These are phyloP conservation scores for Nyssa sinensis DNA, from an alignment of 148 eudicot genomes.

Conservation along the genomic window DNA sequence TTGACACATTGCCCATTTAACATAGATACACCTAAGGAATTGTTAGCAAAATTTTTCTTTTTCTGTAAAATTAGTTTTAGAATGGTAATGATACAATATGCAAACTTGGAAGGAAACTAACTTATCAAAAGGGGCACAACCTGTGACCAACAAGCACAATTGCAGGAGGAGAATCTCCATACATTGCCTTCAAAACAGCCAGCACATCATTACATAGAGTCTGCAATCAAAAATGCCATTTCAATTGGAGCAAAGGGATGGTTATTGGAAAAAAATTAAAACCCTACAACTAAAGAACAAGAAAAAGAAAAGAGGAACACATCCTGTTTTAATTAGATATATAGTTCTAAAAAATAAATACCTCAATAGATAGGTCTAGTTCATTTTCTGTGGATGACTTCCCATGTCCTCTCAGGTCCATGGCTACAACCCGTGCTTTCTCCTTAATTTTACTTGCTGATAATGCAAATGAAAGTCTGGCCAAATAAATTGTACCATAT, in stretches of 20 bases:
- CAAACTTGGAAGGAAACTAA: background rate
- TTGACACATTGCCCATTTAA: background rate
- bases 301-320: background rate
- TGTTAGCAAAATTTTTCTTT: background rate
- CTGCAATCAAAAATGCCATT: slow-evolving; percentile 43
- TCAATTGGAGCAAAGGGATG: slow-evolving; percentile 5
- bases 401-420: slow-evolving; percentile 98
- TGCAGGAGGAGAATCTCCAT: slow-evolving; percentile 93
- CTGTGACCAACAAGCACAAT: slow-evolving; percentile 95
- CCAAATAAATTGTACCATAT: slow-evolving; percentile 31
- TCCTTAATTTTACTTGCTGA: slow-evolving; percentile 77
- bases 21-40: background rate
- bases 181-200: slow-evolving; percentile 81
- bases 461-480: slow-evolving; percentile 94
- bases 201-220: slow-evolving; percentile 72
- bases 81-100: background rate
- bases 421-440: slow-evolving; percentile 81
- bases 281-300: background rate
- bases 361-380: slow-evolving; percentile 84
- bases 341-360: slow-evolving; percentile 19
- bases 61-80: background rate
- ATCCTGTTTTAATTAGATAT: background rate
- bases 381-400: slow-evolving; percentile 84
- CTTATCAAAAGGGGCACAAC: slow-evolving; percentile 29
- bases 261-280: too few species aligned